These are phyloP conservation scores for Ustilago esculenta DNA, from an alignment of 1,284 basidiomycete species.

Conservation along the genomic window DNA sequence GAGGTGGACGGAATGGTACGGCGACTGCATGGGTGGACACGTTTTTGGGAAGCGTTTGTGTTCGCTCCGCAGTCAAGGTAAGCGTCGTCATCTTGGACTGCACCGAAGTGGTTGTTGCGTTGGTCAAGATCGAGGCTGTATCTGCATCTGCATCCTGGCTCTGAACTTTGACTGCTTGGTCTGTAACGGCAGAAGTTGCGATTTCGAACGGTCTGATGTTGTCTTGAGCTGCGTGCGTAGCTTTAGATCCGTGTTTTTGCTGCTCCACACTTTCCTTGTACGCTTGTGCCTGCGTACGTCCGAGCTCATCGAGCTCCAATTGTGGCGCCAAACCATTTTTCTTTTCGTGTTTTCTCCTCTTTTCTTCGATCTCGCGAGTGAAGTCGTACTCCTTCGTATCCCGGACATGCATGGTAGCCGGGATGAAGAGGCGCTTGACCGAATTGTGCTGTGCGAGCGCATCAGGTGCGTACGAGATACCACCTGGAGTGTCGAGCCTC, in stretches of 20 bases:
- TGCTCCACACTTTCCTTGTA: constrained; percentile 36
- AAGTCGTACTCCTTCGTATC: constrained; percentile 44
- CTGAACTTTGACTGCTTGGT: not conserved
- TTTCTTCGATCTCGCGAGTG: constrained; percentile 40
- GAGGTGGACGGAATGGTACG: constrained; percentile 23
- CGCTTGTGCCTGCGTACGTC: constrained; percentile 34
- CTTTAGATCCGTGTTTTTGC: not conserved
- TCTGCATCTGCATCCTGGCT: too few relatives aligned
- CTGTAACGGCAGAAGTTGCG: not conserved
- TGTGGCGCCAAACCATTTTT: not conserved
- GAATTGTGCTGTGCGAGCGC: constrained; percentile 55
- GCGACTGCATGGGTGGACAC: constrained; percentile 30
- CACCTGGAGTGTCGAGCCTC: constrained; percentile 61
- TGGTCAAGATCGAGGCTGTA: constrained; percentile 32
- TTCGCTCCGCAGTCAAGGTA: constrained; percentile 20
- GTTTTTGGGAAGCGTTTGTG: constrained; percentile 27
- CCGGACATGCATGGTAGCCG: constrained; percentile 31
- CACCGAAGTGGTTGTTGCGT: constrained; percentile 19
- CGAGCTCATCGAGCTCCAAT: constrained; percentile 16
- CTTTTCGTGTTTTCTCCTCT: not conserved
- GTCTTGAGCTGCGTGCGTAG: not conserved
- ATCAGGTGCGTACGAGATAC: constrained; percentile 62
- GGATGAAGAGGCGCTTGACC: constrained; percentile 58
- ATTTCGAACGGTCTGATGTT: constrained; percentile 19
- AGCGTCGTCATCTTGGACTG: constrained; percentile 41